A percentile compares a stretch with the other conserved stretches of the same genome.
These are phyloP conservation scores for Ophiostoma populinum DNA, from an alignment of 2,329 filamentous ascomycete genomes.

Conservation along the genomic window DNA sequence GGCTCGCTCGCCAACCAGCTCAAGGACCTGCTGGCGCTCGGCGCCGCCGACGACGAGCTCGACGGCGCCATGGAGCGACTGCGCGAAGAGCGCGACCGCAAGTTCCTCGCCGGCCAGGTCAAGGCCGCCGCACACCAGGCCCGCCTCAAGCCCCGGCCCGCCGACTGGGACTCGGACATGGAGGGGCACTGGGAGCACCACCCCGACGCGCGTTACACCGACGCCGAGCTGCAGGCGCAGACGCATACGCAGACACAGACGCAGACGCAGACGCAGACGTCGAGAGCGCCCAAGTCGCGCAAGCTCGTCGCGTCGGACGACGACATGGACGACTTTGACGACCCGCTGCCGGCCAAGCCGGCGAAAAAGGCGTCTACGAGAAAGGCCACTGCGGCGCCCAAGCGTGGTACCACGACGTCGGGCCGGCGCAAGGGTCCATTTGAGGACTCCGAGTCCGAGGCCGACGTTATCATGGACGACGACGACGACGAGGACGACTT, in stretches of 20 bases:
- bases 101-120: slow-evolving; percentile 49
- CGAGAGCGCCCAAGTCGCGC: not conserved
- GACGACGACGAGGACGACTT: slow-evolving; percentile 20
- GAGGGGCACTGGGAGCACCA: slow-evolving; percentile 77
- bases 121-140: slow-evolving; percentile 21
- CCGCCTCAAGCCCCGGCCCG: slow-evolving; percentile 58
- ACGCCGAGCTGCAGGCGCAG: not conserved
- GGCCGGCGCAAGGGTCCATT: slow-evolving; percentile 26
- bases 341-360: slow-evolving; percentile 23
- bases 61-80: slow-evolving; percentile 62
- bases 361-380: slow-evolving; percentile 9
- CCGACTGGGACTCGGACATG: slow-evolving; percentile 74
- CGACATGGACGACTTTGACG: slow-evolving; percentile 32
- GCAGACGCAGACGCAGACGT: too few species aligned
- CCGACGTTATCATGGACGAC: slow-evolving; percentile 34
- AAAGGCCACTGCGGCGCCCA: slow-evolving; percentile 19
- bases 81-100: slow-evolving; percentile 49
- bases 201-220: slow-evolving; percentile 41
- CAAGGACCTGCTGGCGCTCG: slow-evolving; percentile 48
- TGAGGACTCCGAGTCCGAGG: slow-evolving; percentile 21
- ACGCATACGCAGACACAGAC: too few species aligned
- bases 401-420: slow-evolving; percentile 20
- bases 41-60: slow-evolving; percentile 54
- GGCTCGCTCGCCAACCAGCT: slow-evolving; percentile 56
- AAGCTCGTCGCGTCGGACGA: not conserved